A percentile compares a stretch with the other conserved stretches of the same genome.
Evolutionary conservation across 371 early-diverging fungal genomes (phyloP).

Genomic region (Mortierella sp.): DNA sequence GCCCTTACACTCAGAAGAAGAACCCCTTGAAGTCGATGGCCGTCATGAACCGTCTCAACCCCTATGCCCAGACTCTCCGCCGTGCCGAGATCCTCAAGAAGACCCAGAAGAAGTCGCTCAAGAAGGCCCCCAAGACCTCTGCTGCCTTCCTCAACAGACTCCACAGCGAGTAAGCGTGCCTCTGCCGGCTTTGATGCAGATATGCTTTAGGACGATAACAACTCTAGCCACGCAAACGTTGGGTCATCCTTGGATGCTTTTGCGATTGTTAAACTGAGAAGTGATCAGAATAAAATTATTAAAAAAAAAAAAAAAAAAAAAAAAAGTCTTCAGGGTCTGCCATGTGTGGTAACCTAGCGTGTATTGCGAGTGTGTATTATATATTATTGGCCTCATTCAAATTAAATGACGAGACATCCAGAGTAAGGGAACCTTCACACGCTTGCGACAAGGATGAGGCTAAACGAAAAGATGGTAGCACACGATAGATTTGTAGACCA

Average conservation of each 20-base stretch:
- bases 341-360: too few relatives aligned
- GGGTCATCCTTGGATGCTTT: slow-evolving; percentile 7
- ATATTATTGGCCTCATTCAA: too few relatives aligned
- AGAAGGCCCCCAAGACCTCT: slow-evolving; percentile 74
- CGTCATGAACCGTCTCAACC: slow-evolving; percentile 96
- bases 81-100: slow-evolving; percentile 86
- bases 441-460: too few relatives aligned
- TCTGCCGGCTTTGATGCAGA: slow-evolving; percentile 1
- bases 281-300: slow-evolving; percentile 14
- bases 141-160: slow-evolving; percentile 55
- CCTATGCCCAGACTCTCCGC: slow-evolving; percentile 92
- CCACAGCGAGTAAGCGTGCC: slow-evolving; percentile 50
- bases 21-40: slow-evolving; percentile 96
- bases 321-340: too few relatives aligned
- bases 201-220: slow-evolving; percentile 9
- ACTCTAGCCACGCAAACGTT: slow-evolving; percentile 6
- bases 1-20: slow-evolving; percentile 95
- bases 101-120: slow-evolving; percentile 63
- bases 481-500: too few relatives aligned
- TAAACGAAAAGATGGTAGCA: too few relatives aligned
- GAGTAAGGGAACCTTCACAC: too few relatives aligned
- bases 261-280: slow-evolving; percentile 33
- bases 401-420: too few relatives aligned
- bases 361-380: too few relatives aligned
- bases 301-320: too few relatives aligned